Evolutionary conservation across 1,284 basidiomycete species (phyloP), one percentile per base, ranked within the genome.

Genomic region (Cutaneotrichosporon mucoides): DNA sequence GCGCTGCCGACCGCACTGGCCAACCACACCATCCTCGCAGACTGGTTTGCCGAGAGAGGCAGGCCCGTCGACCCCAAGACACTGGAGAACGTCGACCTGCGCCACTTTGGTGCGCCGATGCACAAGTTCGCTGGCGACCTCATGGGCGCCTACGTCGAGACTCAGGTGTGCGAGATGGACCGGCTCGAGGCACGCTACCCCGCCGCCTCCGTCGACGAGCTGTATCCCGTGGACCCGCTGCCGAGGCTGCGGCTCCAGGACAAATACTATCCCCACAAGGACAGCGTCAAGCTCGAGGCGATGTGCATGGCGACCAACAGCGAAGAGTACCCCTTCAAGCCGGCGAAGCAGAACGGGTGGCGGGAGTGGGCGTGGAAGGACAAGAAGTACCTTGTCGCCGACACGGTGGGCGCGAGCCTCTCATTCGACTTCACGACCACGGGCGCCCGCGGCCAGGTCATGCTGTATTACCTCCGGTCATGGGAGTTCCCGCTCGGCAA

Each of bases 141-240:
- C 16, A 66, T 66, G 13, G 64, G 56, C 10, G 68, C 73, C 5
- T 78, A 76, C 46, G 63, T 76, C 46, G 70, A 75, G 45, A 48
- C 50, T 42, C 74, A 76, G 53, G 60, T 73, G 6, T 75, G 73
- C 58, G 69, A 75, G 57, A 73, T 76, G 71, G 68, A 70, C 43
- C 41, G 51, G 7, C 61, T 65, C 38, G 68, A 70, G 59, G 57
- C 62, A 24, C 56, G 53, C 24, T 50, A 62, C 12, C 59, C 59
- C 42, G 46, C 24, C 35, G 40, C 52, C 13, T 38, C 60, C 55
- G 38, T 60, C 34, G 68, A 71, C 43, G 51, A 45, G 24, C 55
- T 68, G 33, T 71, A 70, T 54, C 66, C 68, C 9, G 6, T 66
- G 5, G 57, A 62, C n/a, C 63, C 62, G 2, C 35, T 75, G 4